Evolutionary conservation across 2,329 filamentous ascomycete species (phyloP).

Genomic region (Neoascochyta sp.): DNA sequence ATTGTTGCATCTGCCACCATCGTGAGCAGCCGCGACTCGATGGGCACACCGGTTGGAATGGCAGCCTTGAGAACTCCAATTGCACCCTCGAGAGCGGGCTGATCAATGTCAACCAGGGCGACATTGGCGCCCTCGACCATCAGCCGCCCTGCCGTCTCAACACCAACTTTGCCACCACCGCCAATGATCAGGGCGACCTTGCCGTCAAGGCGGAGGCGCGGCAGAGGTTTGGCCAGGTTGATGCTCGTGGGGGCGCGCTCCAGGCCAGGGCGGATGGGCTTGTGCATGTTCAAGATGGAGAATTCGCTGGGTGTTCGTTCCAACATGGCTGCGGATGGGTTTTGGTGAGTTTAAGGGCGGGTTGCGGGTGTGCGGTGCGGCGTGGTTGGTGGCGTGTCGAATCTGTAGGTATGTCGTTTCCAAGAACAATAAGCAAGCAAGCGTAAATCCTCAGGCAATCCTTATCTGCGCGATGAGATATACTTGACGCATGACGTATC

Average conservation of each 20-base stretch:
- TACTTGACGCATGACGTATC: constrained; percentile 22
- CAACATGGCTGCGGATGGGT: constrained; percentile 10
- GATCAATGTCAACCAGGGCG: constrained; percentile 35
- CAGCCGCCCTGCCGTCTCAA: constrained; percentile 36
- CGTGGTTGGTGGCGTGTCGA: constrained; percentile 1
- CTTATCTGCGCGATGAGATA: constrained; percentile 13
- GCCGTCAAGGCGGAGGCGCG: constrained; percentile 28
- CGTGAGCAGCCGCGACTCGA: constrained; percentile 27
- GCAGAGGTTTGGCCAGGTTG: constrained; percentile 24
- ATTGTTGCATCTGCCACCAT: constrained; percentile 36
- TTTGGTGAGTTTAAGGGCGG: constrained; percentile 4
- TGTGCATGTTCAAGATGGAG: constrained; percentile 18
- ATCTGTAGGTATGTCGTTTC: constrained; percentile 4
- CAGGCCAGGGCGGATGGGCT: constrained; percentile 20
- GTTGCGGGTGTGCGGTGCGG: too few species aligned
- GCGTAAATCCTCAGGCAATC: constrained; percentile 5
- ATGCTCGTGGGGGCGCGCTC: constrained; percentile 26
- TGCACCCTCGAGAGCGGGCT: constrained; percentile 22
- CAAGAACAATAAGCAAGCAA: constrained; percentile 1
- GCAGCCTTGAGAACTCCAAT: constrained; percentile 23
- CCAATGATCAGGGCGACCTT: constrained; percentile 35
- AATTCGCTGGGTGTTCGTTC: constrained; percentile 9
- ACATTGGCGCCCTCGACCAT: constrained; percentile 39
- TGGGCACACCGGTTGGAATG: constrained; percentile 22
- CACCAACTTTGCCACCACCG: constrained; percentile 31